These are phyloP conservation scores for Mallotus nudiflorus DNA, from an alignment of 345 rosid species.

Conservation along the genomic window DNA sequence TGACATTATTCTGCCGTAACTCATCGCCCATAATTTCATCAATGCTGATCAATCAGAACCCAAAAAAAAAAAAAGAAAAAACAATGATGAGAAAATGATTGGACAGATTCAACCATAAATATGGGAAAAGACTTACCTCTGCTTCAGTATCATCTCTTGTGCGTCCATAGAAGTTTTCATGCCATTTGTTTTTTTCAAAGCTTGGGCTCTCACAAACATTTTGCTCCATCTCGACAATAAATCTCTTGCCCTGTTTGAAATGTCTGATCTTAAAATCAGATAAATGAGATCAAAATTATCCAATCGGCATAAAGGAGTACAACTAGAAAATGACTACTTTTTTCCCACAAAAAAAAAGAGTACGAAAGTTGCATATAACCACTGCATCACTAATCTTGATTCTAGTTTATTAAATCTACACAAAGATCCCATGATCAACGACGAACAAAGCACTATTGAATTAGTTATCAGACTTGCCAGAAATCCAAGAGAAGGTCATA, in stretches of 20 bases:
- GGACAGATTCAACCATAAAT: constrained; percentile 10
- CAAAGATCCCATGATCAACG: not conserved
- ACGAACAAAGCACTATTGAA: not conserved
- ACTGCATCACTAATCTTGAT: not conserved
- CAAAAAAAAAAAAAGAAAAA: constrained; percentile 25
- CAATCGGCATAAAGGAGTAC: constrained; percentile 13
- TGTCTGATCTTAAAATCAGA: constrained; percentile 99
- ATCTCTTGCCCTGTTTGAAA: constrained; percentile 96
- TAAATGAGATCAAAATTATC: constrained; percentile 59
- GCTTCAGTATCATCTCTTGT: constrained; percentile 73
- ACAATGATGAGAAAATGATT: constrained; percentile 15
- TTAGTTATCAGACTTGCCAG: not conserved
- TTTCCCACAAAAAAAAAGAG: no score
- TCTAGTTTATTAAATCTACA: not conserved
- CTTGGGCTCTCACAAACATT: constrained; percentile 72
- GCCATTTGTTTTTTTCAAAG: constrained; percentile 69
- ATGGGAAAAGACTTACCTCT: constrained; percentile 57
- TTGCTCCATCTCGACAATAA: constrained; percentile 93
- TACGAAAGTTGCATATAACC: not conserved
- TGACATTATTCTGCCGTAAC: constrained; percentile 47
- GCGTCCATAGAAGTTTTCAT: constrained; percentile 48
- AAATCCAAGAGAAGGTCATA: not conserved
- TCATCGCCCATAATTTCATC: constrained; percentile 77
- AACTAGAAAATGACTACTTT: no score
- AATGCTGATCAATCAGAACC: constrained; percentile 59